phyloP scores from a whole-genome alignment of 441 rosid genomes.

The Populus tomentosa region DNA sequence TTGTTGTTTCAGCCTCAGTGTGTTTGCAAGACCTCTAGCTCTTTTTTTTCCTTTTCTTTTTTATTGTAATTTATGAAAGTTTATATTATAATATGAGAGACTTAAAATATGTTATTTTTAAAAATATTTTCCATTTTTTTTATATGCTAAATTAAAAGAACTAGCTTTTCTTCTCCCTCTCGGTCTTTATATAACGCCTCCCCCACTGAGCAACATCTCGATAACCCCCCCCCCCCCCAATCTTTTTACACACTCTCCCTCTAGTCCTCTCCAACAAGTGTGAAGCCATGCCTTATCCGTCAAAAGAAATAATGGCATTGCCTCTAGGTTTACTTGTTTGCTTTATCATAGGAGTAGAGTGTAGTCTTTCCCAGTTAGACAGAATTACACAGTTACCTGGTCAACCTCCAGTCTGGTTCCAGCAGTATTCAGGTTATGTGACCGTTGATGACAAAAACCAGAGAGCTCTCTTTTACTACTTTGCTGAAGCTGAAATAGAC shows the following conservation, averaged over 20 bases:
- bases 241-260: conserved; percentile 15
- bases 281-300: conserved; percentile 27
- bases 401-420: conserved; percentile 73
- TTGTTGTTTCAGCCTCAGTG: too few relatives aligned
- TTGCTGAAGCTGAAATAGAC: conserved; percentile 74
- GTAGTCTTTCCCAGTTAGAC: conserved; percentile 41
- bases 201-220: conserved; percentile 19
- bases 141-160: neutral
- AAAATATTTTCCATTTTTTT: too few relatives aligned
- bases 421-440: conserved; percentile 86
- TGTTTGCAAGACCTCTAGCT: too few relatives aligned
- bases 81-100: too few relatives aligned
- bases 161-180: neutral
- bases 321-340: conserved; percentile 32
- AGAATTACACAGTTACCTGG: conserved; percentile 60
- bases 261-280: conserved; percentile 15
- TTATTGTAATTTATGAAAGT: too few relatives aligned
- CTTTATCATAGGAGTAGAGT: conserved; percentile 24
- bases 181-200: conserved; percentile 25
- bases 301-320: conserved; percentile 41
- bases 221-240: neutral
- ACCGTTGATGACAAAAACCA: conserved; percentile 62
- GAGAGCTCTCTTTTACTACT: conserved; percentile 87
- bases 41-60: too few relatives aligned
- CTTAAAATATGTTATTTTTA: too few relatives aligned